Percentiles rank a stretch among this genome's conserved stretches.
These are phyloP conservation scores for Chalara sp. DNA, from an alignment of 2,329 filamentous ascomycete genomes.

Conservation along the genomic window DNA sequence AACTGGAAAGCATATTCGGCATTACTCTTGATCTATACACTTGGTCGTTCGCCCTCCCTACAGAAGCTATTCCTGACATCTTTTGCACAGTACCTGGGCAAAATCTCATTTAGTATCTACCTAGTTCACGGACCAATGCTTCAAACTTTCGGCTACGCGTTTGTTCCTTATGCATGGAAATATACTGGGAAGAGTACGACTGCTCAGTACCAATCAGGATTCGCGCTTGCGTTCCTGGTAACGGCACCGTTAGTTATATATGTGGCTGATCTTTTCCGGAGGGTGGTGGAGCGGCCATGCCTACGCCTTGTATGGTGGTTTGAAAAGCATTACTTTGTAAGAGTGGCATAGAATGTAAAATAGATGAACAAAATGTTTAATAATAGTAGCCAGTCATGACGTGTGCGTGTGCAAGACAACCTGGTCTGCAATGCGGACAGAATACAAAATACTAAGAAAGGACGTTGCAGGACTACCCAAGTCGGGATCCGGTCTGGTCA, in stretches of 20 bases:
- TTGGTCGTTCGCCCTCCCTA: background rate
- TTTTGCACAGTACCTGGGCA: background rate
- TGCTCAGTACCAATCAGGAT: background rate
- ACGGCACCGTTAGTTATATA: background rate
- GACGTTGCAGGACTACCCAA: too few species aligned
- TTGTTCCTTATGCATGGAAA: background rate
- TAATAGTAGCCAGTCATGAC: too few species aligned
- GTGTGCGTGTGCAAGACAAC: too few species aligned
- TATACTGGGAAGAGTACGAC: background rate
- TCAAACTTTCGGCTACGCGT: background rate
- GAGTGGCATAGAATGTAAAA: too few species aligned
- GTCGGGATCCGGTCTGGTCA: too few species aligned
- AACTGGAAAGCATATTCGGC: background rate
- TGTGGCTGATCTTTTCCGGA: background rate
- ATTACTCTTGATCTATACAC: background rate
- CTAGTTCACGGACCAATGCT: slow-evolving; percentile 22
- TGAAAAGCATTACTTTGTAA: too few species aligned
- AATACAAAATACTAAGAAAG: too few species aligned
- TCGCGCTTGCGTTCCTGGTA: background rate
- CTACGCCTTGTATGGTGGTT: background rate
- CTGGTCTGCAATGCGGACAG: too few species aligned
- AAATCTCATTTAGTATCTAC: background rate
- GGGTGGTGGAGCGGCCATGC: background rate
- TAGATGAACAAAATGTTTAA: too few species aligned
- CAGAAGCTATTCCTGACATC: background rate